Evolutionary conservation across 2,329 filamentous ascomycete species (phyloP), one percentile per base, ranked within the genome.

Genomic region (Neocucurbitaria cava): DNA sequence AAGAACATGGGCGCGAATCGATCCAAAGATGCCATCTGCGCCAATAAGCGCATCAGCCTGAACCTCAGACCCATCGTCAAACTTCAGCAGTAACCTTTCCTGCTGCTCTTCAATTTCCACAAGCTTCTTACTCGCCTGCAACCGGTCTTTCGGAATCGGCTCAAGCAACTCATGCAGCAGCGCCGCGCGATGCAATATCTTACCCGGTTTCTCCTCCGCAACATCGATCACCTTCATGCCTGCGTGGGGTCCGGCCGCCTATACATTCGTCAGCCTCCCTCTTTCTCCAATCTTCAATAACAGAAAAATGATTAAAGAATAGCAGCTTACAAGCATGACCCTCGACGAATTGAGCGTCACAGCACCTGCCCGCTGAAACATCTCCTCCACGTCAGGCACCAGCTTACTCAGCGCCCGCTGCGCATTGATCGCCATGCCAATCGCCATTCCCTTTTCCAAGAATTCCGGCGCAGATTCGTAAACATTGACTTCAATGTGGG

Each of bases 391-490:
- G 26, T 41, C 20, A 30, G 21, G 21, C 36, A 47, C 43, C 28
- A 56, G 18, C 20, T 49, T 18, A 20, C 21, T 13, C 21, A 54
- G 33, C 15, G 55, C 55, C 7, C 13, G 23, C 21, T 54, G 52
- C 24, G 70, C 76, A 54, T 79, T 79, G 6, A 61, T 61, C 45
- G 77, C 72, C n/a, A 79, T 59, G 2, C 72, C 76, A 11, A 78
- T 59, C 5, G 74, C 76, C 3, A 73, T 72, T 8, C 77, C 76
- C 20, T 75, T 62, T 41, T 77, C 60, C 48, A 56, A 59, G 72
- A 75, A 56, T 49, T 52, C 36, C 45, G 52, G 18, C 64, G 62
- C 71, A 2, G 68, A 54, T 47, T 79, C 76, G 59, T 75, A 78
- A n/a, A 78, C 67, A 28, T 69, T 63, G 5, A 75, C 62, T 18